These are phyloP conservation scores for Myriosclerotinia curreyana DNA, from an alignment of 2,329 filamentous ascomycete species.

Conservation along the genomic window DNA sequence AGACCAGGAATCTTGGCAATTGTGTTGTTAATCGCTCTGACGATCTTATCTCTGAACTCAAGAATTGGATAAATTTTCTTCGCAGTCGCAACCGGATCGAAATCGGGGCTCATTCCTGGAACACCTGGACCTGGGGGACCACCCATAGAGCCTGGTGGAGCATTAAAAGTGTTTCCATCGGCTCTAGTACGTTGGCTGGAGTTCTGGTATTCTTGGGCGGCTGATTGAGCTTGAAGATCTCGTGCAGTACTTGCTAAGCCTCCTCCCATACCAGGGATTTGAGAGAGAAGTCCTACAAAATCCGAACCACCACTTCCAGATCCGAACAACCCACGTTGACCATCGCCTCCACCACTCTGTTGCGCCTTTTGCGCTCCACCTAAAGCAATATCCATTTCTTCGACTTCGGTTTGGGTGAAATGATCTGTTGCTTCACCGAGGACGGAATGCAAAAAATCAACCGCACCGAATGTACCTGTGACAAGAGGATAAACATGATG, in stretches of 20 bases:
- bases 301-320: conserved; percentile 45
- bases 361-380: conserved; percentile 56
- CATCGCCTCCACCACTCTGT: conserved; percentile 36
- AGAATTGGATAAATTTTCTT: conserved; percentile 92
- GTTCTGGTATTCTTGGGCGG: conserved; percentile 62
- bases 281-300: conserved; percentile 69
- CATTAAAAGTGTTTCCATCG: conserved; percentile 30
- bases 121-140: conserved; percentile 52
- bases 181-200: conserved; percentile 40
- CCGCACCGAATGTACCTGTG: conserved; percentile 73
- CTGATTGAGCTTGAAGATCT: conserved; percentile 57
- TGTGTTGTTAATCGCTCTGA: conserved; percentile 77
- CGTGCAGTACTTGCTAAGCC: conserved; percentile 66
- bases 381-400: conserved; percentile 71
- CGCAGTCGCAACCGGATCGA: conserved; percentile 75
- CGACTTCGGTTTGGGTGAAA: conserved; percentile 80
- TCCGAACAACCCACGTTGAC: conserved; percentile 41
- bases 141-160: conserved; percentile 39
- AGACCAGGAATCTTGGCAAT: conserved; percentile 90
- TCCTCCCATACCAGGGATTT: conserved; percentile 68
- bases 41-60: conserved; percentile 89
- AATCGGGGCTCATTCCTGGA: conserved; percentile 70
- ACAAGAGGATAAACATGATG: conserved; percentile 70
- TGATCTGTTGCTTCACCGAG: conserved; percentile 75
- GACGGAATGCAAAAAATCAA: conserved; percentile 78